phyloP scores from a whole-genome alignment of 2,329 filamentous ascomycete genomes.

The Monosporascus cannonballus region DNA sequence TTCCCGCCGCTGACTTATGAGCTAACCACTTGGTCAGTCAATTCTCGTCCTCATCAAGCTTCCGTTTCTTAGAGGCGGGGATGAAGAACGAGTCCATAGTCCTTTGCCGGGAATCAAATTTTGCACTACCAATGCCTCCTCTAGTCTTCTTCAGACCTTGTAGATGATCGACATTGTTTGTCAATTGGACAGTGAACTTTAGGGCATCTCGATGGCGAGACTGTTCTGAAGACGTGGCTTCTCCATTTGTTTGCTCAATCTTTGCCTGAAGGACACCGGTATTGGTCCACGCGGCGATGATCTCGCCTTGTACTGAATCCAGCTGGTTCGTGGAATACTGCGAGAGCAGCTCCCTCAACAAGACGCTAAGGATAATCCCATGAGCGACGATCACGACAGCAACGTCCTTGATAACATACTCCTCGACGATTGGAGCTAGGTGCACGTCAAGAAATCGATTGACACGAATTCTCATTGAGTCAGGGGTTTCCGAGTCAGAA shows the following conservation, averaged over 20 bases:
- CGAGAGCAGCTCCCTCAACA: constrained; percentile 58
- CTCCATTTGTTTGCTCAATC: constrained; percentile 2
- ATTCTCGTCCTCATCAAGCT: constrained; percentile 24
- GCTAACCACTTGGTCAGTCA: constrained; percentile 3
- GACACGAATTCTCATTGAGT: constrained; percentile 59
- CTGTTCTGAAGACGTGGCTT: constrained; percentile 13
- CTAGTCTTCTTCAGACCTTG: constrained; percentile 69
- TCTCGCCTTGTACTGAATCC: constrained; percentile 16
- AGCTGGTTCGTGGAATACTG: constrained; percentile 35
- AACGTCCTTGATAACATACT: constrained; percentile 21
- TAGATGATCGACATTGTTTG: constrained; percentile 70
- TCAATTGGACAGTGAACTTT: constrained; percentile 42
- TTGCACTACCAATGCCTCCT: constrained; percentile 74
- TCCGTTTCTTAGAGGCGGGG: constrained; percentile 42
- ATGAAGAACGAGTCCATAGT: constrained; percentile 72
- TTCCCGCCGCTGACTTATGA: neutral
- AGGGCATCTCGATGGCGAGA: constrained; percentile 34
- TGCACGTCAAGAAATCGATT: constrained; percentile 60
- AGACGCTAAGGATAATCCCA: constrained; percentile 67
- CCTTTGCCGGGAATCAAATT: constrained; percentile 68
- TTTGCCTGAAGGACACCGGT: constrained; percentile 31
- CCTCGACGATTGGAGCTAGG: constrained; percentile 50
- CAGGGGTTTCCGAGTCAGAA: constrained; percentile 53
- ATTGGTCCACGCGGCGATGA: constrained; percentile 43
- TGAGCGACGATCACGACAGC: constrained; percentile 70